These are phyloP conservation scores for Lyophyllum atratum DNA, from an alignment of 768 basidiomycete species.

Conservation along the genomic window DNA sequence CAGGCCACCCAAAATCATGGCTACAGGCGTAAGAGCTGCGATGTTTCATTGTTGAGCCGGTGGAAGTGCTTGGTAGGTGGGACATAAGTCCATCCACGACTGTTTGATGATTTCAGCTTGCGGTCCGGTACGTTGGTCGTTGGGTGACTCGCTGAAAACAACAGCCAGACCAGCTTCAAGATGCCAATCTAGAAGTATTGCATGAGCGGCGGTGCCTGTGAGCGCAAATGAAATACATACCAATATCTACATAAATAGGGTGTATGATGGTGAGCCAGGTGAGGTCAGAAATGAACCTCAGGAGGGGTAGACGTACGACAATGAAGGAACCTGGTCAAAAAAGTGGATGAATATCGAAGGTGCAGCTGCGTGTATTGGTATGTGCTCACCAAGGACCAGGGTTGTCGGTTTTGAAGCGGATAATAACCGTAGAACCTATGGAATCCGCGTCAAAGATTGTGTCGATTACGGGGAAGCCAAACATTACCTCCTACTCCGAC, in stretches of 20 bases:
- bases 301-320: neutral
- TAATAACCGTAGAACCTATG: slow-evolving; percentile 28
- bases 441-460: neutral
- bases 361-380: neutral
- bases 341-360: neutral
- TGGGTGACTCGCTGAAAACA: neutral
- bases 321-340: neutral
- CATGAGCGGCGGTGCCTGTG: neutral
- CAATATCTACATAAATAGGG: neutral
- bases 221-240: neutral
- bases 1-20: no score
- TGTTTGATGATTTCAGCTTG: slow-evolving; percentile 11
- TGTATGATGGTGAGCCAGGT: neutral
- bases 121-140: neutral
- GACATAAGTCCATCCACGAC: slow-evolving; percentile 38
- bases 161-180: slow-evolving; percentile 7
- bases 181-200: slow-evolving; percentile 6
- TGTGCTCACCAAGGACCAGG: slow-evolving; percentile 29
- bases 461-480: no score
- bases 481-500: slow-evolving; percentile 11
- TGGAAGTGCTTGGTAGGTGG: slow-evolving; percentile 23
- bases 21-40: no score
- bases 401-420: slow-evolving; percentile 44
- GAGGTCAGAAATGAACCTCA: neutral
- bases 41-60: no score